Evolutionary conservation across 2,329 filamentous ascomycete genomes (phyloP).

Genomic region (Lojkania enalia): DNA sequence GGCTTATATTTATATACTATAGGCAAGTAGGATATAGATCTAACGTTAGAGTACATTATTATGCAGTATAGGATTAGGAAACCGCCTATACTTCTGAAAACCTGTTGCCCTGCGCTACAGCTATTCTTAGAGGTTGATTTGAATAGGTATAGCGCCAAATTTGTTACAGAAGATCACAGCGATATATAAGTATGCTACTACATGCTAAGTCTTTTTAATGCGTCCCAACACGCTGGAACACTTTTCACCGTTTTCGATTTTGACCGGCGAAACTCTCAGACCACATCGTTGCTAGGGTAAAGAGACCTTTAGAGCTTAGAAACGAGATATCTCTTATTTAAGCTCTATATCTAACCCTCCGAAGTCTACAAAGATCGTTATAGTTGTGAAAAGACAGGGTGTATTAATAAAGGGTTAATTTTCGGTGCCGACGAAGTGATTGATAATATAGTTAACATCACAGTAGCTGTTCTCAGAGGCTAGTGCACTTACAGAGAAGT

Average conservation of each 20-base stretch:
- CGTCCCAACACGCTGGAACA: slow-evolving; percentile 4
- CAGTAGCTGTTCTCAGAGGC: slow-evolving; percentile 2
- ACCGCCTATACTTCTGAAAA: slow-evolving; percentile 3
- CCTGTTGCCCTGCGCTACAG: slow-evolving; percentile 4
- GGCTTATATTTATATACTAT: slow-evolving; percentile 5
- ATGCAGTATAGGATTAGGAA: slow-evolving; percentile 3
- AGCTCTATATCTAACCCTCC: slow-evolving; percentile 7
- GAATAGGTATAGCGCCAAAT: slow-evolving; percentile 7
- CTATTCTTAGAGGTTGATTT: slow-evolving; percentile 7
- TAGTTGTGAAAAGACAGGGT: slow-evolving; percentile 4
- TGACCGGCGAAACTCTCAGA: slow-evolving; percentile 6
- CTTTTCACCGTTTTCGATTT: slow-evolving; percentile 7
- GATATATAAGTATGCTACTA: slow-evolving; percentile 5
- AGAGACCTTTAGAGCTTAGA: slow-evolving; percentile 4
- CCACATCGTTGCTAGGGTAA: slow-evolving; percentile 6
- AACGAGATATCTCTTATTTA: slow-evolving; percentile 6
- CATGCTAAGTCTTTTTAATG: no score
- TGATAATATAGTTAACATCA: slow-evolving; percentile 6
- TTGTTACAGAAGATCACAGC: slow-evolving; percentile 1
- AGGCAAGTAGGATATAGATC: slow-evolving; percentile 8
- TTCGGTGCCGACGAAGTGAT: slow-evolving; percentile 4
- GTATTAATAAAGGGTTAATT: slow-evolving; percentile 3
- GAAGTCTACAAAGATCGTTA: slow-evolving; percentile 3
- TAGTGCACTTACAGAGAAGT: slow-evolving; percentile 6
- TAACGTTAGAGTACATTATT: slow-evolving; percentile 7